Conservation (phyloP, 768 basidiomycete genomes). For the Boletus coccyginus region DNA sequence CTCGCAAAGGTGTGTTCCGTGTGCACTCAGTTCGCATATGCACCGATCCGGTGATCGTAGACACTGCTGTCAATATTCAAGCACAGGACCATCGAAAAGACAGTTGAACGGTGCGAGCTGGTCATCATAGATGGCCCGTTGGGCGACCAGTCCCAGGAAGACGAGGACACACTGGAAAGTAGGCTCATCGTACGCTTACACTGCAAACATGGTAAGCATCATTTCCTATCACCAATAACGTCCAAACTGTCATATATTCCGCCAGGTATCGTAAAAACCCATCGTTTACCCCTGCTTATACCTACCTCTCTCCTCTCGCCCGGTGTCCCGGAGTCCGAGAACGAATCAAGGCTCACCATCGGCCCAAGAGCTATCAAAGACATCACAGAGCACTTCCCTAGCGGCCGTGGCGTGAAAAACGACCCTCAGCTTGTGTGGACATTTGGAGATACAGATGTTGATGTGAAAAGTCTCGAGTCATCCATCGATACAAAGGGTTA, state of each 20-base stretch:
- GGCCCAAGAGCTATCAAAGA: slow-evolving; percentile 73
- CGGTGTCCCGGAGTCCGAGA: slow-evolving; percentile 51
- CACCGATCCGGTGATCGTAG: slow-evolving; percentile 33
- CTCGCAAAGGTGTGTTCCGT: slow-evolving; percentile 55
- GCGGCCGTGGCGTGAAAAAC: slow-evolving; percentile 55
- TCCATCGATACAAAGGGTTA: slow-evolving; percentile 64
- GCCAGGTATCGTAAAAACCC: slow-evolving; percentile 78
- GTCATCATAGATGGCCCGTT: slow-evolving; percentile 57
- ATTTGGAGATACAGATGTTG: slow-evolving; percentile 68
- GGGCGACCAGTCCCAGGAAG: slow-evolving; percentile 32
- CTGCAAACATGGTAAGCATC: slow-evolving; percentile 73
- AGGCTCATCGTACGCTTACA: slow-evolving; percentile 68
- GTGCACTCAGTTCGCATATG: neutral
- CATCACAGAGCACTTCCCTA: slow-evolving; percentile 79
- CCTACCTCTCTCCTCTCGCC: slow-evolving; percentile 63
- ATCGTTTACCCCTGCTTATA: slow-evolving; percentile 61
- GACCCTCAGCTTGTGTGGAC: slow-evolving; percentile 83
- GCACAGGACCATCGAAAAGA: slow-evolving; percentile 71
- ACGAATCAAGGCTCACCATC: slow-evolving; percentile 66
- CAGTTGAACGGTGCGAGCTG: slow-evolving; percentile 74
- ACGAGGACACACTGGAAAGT: slow-evolving; percentile 63
- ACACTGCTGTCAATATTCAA: slow-evolving; percentile 71
- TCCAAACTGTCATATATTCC: slow-evolving; percentile 8
- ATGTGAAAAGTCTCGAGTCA: slow-evolving; percentile 65
- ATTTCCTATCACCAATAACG: neutral